A percentile compares a stretch with the other conserved stretches of the same genome.
phyloP scores from a whole-genome alignment of 768 basidiomycete species.

The Ephemerocybe angulata region DNA sequence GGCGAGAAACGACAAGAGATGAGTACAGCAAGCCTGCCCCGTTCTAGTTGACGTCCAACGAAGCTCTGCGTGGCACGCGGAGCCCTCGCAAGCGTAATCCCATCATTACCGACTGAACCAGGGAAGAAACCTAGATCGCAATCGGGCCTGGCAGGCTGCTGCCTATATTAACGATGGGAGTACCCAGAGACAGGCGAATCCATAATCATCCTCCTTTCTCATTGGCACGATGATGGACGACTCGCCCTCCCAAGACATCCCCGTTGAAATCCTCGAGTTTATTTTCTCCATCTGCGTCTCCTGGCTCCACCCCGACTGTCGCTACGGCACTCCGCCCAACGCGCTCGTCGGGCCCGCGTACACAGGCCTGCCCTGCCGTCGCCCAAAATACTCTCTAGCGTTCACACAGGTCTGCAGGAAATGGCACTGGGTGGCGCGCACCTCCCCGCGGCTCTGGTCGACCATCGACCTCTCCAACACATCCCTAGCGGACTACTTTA shows the following conservation, averaged over 20 bases:
- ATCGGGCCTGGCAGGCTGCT: background rate
- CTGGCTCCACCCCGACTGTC: slow-evolving; percentile 26
- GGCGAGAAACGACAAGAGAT: background rate
- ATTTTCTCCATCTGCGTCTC: slow-evolving; percentile 37
- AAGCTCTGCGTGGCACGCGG: slow-evolving; percentile 4
- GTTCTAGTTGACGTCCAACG: background rate
- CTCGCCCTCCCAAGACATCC: slow-evolving; percentile 29
- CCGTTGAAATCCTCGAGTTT: slow-evolving; percentile 37
- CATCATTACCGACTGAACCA: background rate
- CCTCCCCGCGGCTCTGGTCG: slow-evolving; percentile 37
- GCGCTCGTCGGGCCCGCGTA: background rate
- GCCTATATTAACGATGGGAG: background rate
- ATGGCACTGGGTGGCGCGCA: slow-evolving; percentile 34
- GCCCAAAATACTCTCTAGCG: slow-evolving; percentile 29
- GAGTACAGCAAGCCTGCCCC: background rate
- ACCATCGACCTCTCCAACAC: slow-evolving; percentile 35
- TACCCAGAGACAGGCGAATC: too few relatives aligned
- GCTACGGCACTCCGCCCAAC: background rate
- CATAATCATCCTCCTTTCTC: too few relatives aligned
- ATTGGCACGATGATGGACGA: too few relatives aligned
- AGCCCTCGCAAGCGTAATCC: background rate
- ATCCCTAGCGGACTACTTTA: slow-evolving; percentile 30
- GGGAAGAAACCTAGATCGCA: background rate
- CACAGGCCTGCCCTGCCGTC: slow-evolving; percentile 8
- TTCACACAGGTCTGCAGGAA: slow-evolving; percentile 40